These are phyloP conservation scores for Panaeolus papilionaceus DNA, from an alignment of 768 basidiomycete species.

Conservation along the genomic window DNA sequence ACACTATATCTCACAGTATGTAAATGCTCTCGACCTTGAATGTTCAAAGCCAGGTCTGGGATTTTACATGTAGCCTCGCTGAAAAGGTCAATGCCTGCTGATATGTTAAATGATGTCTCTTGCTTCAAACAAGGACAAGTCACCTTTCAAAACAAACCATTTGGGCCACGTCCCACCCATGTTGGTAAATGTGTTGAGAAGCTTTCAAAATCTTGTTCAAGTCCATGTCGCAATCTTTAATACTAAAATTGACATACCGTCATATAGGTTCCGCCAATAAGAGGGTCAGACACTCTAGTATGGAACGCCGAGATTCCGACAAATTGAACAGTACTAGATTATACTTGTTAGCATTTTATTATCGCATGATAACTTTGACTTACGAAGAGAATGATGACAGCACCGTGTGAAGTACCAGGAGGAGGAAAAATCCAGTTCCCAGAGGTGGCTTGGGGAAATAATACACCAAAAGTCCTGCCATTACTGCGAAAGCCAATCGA, in stretches of 20 bases:
- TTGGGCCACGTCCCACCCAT: slow-evolving; percentile 99
- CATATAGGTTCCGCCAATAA: slow-evolving; percentile 99
- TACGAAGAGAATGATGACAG: slow-evolving; percentile 86
- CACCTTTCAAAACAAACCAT: slow-evolving; percentile 93
- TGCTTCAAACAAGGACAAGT: slow-evolving; percentile 9
- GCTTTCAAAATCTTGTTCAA: slow-evolving; percentile 47
- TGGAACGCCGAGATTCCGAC: slow-evolving; percentile 99
- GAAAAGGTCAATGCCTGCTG: slow-evolving; percentile 83
- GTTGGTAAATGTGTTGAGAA: slow-evolving; percentile 95
- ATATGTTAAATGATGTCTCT: slow-evolving; percentile 23
- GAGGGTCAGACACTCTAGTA: slow-evolving; percentile 92
- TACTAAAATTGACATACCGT: slow-evolving; percentile 65
- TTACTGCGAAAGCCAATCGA: slow-evolving; percentile 72
- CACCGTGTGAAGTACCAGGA: slow-evolving; percentile 84
- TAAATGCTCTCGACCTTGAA: slow-evolving; percentile 49
- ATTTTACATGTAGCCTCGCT: slow-evolving; percentile 86
- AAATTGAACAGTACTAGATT: slow-evolving; percentile 91
- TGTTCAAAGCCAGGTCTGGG: slow-evolving; percentile 56
- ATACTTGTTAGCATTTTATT: background rate
- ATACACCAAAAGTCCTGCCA: slow-evolving; percentile 80
- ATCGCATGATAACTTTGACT: slow-evolving; percentile 35
- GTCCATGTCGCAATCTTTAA: slow-evolving; percentile 10
- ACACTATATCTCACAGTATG: slow-evolving; percentile 8
- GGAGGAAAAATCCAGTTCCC: slow-evolving; percentile 75
- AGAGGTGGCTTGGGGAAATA: slow-evolving; percentile 85